These are phyloP conservation scores for Penicillium chermesinum DNA, from an alignment of 495 filamentous ascomycete species.

Conservation along the genomic window DNA sequence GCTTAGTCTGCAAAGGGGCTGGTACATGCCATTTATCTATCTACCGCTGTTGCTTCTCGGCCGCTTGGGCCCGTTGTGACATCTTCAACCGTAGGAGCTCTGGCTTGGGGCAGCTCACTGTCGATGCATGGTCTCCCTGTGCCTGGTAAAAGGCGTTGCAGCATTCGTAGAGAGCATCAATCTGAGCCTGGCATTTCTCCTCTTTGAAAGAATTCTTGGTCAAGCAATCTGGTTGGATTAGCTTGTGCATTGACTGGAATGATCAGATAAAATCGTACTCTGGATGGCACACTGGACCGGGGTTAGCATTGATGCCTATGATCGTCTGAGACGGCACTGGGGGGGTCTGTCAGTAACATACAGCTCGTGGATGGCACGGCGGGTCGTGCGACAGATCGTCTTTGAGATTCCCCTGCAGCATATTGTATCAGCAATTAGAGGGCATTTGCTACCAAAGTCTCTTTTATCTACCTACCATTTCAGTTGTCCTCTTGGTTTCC, in stretches of 20 bases:
- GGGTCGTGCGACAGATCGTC: slow-evolving; percentile 70
- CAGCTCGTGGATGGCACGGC: slow-evolving; percentile 84
- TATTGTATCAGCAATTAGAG: not conserved
- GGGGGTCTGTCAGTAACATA: slow-evolving; percentile 41
- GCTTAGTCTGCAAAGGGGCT: slow-evolving; percentile 47
- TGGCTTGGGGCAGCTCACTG: slow-evolving; percentile 81
- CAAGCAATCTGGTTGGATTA: slow-evolving; percentile 62
- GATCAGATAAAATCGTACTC: no score
- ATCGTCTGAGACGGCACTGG: not conserved
- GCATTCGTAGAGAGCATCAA: slow-evolving; percentile 94
- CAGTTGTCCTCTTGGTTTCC: no score
- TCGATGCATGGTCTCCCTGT: slow-evolving; percentile 70
- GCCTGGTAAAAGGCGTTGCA: slow-evolving; percentile 83
- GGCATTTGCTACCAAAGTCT: no score
- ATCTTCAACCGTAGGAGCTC: slow-evolving; percentile 76
- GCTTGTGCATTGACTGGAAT: not conserved
- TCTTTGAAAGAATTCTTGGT: slow-evolving; percentile 82
- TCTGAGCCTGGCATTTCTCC: slow-evolving; percentile 69
- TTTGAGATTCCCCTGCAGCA: slow-evolving; percentile 46
- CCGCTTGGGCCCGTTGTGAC: slow-evolving; percentile 64
- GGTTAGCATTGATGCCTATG: slow-evolving; percentile 1
- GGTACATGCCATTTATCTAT: slow-evolving; percentile 34
- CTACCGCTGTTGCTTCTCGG: slow-evolving; percentile 8
- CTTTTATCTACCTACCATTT: not conserved
- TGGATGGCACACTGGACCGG: slow-evolving; percentile 75